A percentile compares a stretch with the other conserved stretches of the same genome.
Evolutionary conservation across 2,329 filamentous ascomycete genomes (phyloP).

Genomic region (Penicillium sp.): DNA sequence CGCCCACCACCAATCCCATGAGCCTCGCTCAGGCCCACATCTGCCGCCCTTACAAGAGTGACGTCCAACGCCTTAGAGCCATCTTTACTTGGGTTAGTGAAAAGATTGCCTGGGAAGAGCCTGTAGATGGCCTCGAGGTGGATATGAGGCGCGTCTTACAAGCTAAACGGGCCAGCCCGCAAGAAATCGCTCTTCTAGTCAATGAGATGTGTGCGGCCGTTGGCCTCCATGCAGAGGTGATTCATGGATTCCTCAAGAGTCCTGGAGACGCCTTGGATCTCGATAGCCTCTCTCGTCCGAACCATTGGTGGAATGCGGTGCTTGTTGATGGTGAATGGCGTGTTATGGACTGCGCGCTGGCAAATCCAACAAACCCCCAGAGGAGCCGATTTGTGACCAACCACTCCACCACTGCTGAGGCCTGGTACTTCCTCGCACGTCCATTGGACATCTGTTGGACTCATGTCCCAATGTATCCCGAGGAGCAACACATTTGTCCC

Average conservation of each 20-base stretch:
- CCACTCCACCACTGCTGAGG: constrained; percentile 68
- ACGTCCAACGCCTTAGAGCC: constrained; percentile 85
- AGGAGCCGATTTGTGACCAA: constrained; percentile 73
- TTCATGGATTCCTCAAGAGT: constrained; percentile 84
- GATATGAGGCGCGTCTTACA: constrained; percentile 83
- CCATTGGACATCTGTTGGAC: constrained; percentile 93
- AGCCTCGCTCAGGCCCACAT: constrained; percentile 87
- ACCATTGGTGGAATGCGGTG: constrained; percentile 98
- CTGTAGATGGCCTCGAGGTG: constrained; percentile 73
- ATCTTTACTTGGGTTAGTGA: constrained; percentile 99
- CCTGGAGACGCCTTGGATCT: constrained; percentile 81
- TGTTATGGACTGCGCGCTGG: constrained; percentile 89
- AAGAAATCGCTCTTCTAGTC: constrained; percentile 85
- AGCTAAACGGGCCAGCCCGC: constrained; percentile 75
- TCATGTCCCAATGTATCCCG: constrained; percentile 81
- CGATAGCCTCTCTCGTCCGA: constrained; percentile 77
- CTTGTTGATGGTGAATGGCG: constrained; percentile 94
- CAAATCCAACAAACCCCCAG: constrained; percentile 83
- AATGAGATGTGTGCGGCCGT: constrained; percentile 91
- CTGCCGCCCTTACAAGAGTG: constrained; percentile 88
- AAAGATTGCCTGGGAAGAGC: constrained; percentile 91
- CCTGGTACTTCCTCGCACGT: constrained; percentile 89
- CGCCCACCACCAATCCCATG: constrained; percentile 75
- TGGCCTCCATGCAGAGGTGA: constrained; percentile 80
- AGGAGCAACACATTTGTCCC: constrained; percentile 90